A percentile compares a stretch with the other conserved stretches of the same genome.
Conservation (phyloP, 73 alveolate species). For the Blepharisma stoltei region DNA sequence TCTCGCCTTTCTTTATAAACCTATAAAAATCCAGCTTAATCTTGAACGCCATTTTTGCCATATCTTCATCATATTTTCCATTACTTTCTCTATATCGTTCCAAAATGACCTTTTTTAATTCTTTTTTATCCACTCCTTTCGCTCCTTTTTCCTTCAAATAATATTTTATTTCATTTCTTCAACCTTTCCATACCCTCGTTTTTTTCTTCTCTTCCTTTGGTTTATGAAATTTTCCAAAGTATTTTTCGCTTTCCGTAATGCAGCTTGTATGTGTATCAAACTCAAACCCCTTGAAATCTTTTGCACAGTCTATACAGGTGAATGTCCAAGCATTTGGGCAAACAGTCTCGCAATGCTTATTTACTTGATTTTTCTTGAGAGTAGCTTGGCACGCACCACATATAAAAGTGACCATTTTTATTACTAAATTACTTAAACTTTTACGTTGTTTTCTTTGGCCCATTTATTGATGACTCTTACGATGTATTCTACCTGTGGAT, state of each 20-base stretch:
- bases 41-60: not conserved
- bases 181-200: conserved; percentile 24
- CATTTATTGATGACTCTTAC: conserved; percentile 86
- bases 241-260: conserved; percentile 78
- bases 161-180: conserved; percentile 18
- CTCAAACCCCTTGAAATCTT: conserved; percentile 73
- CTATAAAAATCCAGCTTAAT: conserved; percentile 2
- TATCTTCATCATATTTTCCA: conserved; percentile 8
- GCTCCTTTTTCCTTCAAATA: not conserved
- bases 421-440: conserved; percentile 33
- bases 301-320: conserved; percentile 79
- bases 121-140: conserved; percentile 26
- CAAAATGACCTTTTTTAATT: conserved; percentile 9
- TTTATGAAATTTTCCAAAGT: conserved; percentile 52
- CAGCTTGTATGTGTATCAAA: conserved; percentile 79
- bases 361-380: conserved; percentile 78
- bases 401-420: conserved; percentile 75
- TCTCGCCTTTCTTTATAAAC: conserved; percentile 3
- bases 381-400: conserved; percentile 77
- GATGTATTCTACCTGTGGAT: conserved; percentile 86
- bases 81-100: not conserved
- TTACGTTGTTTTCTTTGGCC: conserved; percentile 84
- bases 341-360: conserved; percentile 67
- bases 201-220: conserved; percentile 26
- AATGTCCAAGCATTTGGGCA: conserved; percentile 75